These are phyloP conservation scores for Asclepias syriaca DNA, from an alignment of 257 asterid species.

Conservation along the genomic window DNA sequence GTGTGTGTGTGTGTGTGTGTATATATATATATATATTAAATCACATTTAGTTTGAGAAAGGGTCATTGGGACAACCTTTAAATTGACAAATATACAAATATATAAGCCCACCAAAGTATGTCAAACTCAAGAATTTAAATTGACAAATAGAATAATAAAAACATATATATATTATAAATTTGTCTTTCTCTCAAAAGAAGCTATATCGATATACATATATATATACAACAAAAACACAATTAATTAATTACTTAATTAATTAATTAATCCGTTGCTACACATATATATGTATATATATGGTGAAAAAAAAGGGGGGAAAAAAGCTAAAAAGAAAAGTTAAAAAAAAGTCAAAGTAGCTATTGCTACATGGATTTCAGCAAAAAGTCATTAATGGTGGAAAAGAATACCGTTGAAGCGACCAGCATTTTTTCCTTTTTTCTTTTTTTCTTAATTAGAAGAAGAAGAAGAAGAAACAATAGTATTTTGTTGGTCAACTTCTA, in stretches of 20 bases:
- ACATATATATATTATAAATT: not conserved
- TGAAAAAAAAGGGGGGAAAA: not conserved
- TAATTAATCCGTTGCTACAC: not conserved
- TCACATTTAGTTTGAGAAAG: no score
- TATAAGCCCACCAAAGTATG: no score
- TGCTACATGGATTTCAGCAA: conserved; percentile 13
- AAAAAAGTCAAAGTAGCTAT: not conserved
- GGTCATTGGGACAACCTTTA: not conserved
- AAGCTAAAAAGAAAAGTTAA: not conserved
- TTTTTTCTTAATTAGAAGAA: conserved; percentile 4
- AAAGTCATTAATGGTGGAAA: conserved; percentile 9
- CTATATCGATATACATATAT: no score
- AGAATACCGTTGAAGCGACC: conserved; percentile 15
- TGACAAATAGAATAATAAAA: not conserved
- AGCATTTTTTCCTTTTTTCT: not conserved
- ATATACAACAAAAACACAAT: not conserved
- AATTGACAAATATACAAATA: not conserved
- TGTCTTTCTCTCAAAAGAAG: not conserved
- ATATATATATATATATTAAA: no score
- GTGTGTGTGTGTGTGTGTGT: no score
- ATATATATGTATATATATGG: no score
- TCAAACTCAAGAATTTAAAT: not conserved
- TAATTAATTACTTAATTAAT: no score
- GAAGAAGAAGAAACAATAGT: conserved; percentile 10
- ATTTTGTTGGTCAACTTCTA: conserved; percentile 28